Conservation (phyloP, 495 filamentous ascomycete species). For the Corynascus novoguineensis region DNA sequence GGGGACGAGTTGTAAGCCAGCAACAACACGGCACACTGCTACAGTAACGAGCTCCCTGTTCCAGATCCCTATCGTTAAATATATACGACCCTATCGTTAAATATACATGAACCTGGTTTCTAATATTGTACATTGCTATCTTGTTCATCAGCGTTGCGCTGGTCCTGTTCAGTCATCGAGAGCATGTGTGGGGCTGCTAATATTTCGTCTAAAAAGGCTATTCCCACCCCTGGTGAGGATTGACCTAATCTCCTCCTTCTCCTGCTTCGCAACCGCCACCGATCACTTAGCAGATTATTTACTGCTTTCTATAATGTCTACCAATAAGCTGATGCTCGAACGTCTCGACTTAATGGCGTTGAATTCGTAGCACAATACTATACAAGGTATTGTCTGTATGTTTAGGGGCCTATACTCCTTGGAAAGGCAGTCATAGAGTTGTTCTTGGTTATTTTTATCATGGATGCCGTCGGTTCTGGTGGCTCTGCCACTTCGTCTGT, state of each 20-base stretch:
- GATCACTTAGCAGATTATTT: neutral
- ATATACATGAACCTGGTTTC: too few species aligned
- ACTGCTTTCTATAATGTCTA: neutral
- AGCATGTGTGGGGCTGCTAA: too few species aligned
- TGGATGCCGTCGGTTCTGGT: neutral
- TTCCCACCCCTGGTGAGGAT: too few species aligned
- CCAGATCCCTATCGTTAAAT: neutral
- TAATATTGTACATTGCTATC: too few species aligned
- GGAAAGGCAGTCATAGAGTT: neutral
- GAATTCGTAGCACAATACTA: neutral
- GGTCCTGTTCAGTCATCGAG: too few species aligned
- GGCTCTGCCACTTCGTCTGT: neutral
- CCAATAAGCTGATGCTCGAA: neutral
- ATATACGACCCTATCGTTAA: too few species aligned
- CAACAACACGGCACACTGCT: neutral
- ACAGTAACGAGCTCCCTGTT: slow-evolving; percentile 1
- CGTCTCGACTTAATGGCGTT: neutral
- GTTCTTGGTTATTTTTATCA: neutral
- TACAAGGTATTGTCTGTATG: neutral
- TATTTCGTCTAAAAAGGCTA: too few species aligned
- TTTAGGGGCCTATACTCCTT: neutral
- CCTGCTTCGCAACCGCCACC: neutral
- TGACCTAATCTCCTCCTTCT: too few species aligned
- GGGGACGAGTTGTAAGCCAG: neutral
- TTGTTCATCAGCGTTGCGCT: too few species aligned